Evolutionary conservation across 208 protist species (phyloP), one percentile per base, ranked within the genome.

Genomic region (Trypanosoma melophagium): DNA sequence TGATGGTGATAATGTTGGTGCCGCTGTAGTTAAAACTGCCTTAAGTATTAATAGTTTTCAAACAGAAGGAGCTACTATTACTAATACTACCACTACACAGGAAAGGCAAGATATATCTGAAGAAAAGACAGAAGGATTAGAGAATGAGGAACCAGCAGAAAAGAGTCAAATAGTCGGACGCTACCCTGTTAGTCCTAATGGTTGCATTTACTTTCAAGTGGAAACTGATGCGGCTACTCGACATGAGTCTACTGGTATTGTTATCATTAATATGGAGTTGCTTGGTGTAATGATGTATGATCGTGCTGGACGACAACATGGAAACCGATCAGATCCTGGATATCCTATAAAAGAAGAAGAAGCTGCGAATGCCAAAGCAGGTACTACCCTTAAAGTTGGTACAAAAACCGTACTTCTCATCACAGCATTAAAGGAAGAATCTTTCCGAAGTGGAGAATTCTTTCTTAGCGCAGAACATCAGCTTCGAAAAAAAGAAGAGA

Each of bases 251-350:
- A 84, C 84, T 31, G 91, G 91, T 42, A 92, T 96, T 71, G 62
- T 96, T 76, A 79, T 96, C 64, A 89, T 96, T 50, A 76, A 92
- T 69, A 77, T 66, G 24, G 80, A 84, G 58, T 53, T 80, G 58
- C 53, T 77, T 5, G 84, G 76, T 16, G 85, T 90, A 50, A 92
- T 94, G 84, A 93, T 96, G 86, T 96, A 86, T 66, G 91, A 96
- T 69, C 83, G 91, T 44, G 66, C 86, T 16, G 91, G 91, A 3
- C 81, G 88, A 38, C 86, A 93, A 60, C 79, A 84, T 66, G 91
- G 91, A 69, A 94, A 93, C 65, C 79, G 89, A 16, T 79, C 87
- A 51, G 80, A 96, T 40, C 91, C 91, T 0, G 91, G 91, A 25
- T 96, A 96, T 72, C 84, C 83, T 14, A 70, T 96, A 55, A 77